Base-by-base conservation (phyloP, 2,329 filamentous ascomycete genomes). In the Hysterium pulicare region DNA sequence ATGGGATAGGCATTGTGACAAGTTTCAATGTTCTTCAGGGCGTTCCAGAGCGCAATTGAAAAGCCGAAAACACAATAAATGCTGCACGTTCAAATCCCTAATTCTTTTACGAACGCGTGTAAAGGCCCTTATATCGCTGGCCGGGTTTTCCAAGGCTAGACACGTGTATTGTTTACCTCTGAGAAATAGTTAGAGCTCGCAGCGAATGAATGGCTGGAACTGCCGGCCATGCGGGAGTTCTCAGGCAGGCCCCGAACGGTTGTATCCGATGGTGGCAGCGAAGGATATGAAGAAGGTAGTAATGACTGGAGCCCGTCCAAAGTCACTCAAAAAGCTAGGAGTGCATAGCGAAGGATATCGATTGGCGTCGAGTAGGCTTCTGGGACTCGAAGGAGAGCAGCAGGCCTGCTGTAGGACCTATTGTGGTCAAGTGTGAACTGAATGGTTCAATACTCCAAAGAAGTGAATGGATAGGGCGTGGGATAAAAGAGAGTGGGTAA, bases 231-330 rank as follows among this genome's bases (percentile, higher is more conserved):
- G 59, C 60, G 58, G 54, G 44, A 46, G 45, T 45, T 46, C 49
- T 51, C 40, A 39, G 50, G 17, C 32, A 10, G 32, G 17, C 32
- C 17, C 16, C 13, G 17, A 20, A 23, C 34, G 17, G 37, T 39
- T 39, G 37, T 10, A 39, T 26, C 13, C 37, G 44, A 24, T 39
- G 20, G 39, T 51, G 50, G 47, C 43, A 42, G 43, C 40, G 49
- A 49, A 49, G 47, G 23, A 46, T 40, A 32, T 38, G 42, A 41
- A 38, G 40, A 46, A 45, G 32, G 24, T 41, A 51, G 45, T 43
- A 44, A 59, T 60, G 54, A 66, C 61, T 65, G 62, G 61, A 62
- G 50, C 53, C 50, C 45, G 56, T 44, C 51, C 53, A 50, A 54
- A 41, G 41, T 62, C 55, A 62, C 44, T 41, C 55, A 49, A 47